Evolutionary conservation across 2,329 filamentous ascomycete genomes (phyloP), one percentile per base, ranked within the genome.

Genomic region (Trichothecium sympodiale): DNA sequence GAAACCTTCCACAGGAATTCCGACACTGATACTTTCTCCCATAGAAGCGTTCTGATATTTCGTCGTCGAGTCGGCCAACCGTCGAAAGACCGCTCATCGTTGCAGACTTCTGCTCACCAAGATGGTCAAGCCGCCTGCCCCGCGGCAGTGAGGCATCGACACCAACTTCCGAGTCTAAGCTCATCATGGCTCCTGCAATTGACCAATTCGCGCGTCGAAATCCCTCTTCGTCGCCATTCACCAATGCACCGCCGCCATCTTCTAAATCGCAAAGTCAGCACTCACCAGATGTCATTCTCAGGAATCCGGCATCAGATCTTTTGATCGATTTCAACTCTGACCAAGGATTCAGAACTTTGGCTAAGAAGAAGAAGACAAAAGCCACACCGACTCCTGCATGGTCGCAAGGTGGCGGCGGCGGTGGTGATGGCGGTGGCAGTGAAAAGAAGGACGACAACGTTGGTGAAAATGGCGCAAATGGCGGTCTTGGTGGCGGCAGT

Each of bases 321-420:
- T 55, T 61, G 20, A 58, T 83, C 34, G 77, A 83, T 48, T 73
- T 82, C 39, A 60, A 61, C 16, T 71, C 65, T 17, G 56, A 67
- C 35, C 61, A 71, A 29, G 69, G 64, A 33, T 74, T 65, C 56
- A 61, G 64, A 35, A 67, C 79, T 48, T 66, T 64, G 27, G 66
- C 59, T 3, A 67, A 70, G 44, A 73, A 71, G 53, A 76, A 69
- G 53, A 80, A 80, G 55, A 65, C 62, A 26, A 56, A 57, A 51
- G 44, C 37, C 62, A 62, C 33, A 37, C 38, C 38, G 14, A 6
- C 36, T 29, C 17, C 30, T 20, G 23, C 13, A 25, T 25, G 20
- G 20, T 28, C 29, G 41, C 31, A 45, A 46, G 35, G 41, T 41
- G 33, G 40, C 25, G 14, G 36, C 27, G 18, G 29, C 32, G 33